Conservation (phyloP, 2,329 filamentous ascomycete genomes). For the Fusarium camptoceras region DNA sequence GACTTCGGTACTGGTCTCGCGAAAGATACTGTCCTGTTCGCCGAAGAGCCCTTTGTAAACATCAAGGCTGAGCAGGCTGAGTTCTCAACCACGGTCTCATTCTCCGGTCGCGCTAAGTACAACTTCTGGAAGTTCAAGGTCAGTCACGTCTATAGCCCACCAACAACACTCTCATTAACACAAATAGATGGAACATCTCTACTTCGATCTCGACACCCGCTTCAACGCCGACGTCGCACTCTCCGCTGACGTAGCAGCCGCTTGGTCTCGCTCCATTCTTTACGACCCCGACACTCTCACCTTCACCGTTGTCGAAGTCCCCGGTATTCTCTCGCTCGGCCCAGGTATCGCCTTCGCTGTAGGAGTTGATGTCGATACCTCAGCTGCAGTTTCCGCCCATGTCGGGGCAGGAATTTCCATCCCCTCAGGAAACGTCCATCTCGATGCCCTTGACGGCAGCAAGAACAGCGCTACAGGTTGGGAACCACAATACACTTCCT, state of each 20-base stretch:
- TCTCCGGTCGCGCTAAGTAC: conserved; percentile 13
- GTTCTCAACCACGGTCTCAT: conserved; percentile 15
- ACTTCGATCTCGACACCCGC: conserved; percentile 17
- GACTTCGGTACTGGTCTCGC: conserved; percentile 7
- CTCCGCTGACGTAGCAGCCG: conserved; percentile 13
- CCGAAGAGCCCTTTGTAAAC: conserved; percentile 16
- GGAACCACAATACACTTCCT: conserved; percentile 14
- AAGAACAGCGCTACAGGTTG: conserved; percentile 20
- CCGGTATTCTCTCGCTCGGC: conserved; percentile 7
- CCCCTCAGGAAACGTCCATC: conserved; percentile 8
- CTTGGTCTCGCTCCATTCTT: conserved; percentile 12
- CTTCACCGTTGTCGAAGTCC: conserved; percentile 4
- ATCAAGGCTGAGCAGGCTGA: conserved; percentile 20
- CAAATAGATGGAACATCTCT: conserved; percentile 11
- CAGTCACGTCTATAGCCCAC: fast-evolving
- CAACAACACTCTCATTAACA: fast-evolving
- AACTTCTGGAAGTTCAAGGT: conserved; percentile 26
- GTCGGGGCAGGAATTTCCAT: conserved; percentile 17
- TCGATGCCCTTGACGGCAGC: background rate
- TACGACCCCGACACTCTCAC: conserved; percentile 15
- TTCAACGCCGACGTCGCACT: conserved; percentile 7
- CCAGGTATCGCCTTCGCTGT: conserved; percentile 12
- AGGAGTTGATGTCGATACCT: conserved; percentile 7
- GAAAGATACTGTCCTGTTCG: conserved; percentile 5
- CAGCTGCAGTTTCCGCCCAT: conserved; percentile 3